These are phyloP conservation scores for Ceratorhiza oryzae-sativae DNA, from an alignment of 1,284 basidiomycete genomes.

Conservation along the genomic window DNA sequence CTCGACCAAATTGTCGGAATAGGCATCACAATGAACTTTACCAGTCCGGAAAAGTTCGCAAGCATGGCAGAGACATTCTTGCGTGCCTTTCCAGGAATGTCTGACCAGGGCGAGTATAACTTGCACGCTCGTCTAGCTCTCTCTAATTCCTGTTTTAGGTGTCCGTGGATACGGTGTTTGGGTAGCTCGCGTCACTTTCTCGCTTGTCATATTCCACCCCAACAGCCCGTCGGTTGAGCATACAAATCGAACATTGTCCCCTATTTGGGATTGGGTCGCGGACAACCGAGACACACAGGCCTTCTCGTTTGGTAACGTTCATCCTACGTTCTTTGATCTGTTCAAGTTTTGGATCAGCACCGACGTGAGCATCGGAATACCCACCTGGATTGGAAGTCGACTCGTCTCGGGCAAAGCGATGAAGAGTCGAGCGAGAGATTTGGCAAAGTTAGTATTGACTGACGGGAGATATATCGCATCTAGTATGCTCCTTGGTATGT, in stretches of 20 bases:
- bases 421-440: background rate
- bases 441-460: background rate
- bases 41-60: background rate
- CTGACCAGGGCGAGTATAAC: background rate
- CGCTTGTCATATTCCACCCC: background rate
- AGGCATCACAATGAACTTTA: constrained; percentile 14
- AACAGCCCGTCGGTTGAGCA: constrained; percentile 1
- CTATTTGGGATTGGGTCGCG: background rate
- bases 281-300: background rate
- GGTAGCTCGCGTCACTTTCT: background rate
- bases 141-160: too few species aligned
- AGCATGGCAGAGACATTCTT: background rate
- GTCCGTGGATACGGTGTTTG: constrained; percentile 9
- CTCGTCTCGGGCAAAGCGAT: background rate
- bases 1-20: background rate
- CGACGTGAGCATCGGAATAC: background rate
- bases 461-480: background rate
- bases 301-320: background rate
- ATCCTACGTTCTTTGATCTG: constrained; percentile 1
- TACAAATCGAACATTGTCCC: background rate
- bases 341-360: background rate
- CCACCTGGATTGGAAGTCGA: constrained; percentile 4
- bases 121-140: too few species aligned
- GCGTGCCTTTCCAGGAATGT: background rate
- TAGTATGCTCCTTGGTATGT: constrained; percentile 7